Conservation (phyloP, 345 rosid genomes). For the Aurinia saxatilis region DNA sequence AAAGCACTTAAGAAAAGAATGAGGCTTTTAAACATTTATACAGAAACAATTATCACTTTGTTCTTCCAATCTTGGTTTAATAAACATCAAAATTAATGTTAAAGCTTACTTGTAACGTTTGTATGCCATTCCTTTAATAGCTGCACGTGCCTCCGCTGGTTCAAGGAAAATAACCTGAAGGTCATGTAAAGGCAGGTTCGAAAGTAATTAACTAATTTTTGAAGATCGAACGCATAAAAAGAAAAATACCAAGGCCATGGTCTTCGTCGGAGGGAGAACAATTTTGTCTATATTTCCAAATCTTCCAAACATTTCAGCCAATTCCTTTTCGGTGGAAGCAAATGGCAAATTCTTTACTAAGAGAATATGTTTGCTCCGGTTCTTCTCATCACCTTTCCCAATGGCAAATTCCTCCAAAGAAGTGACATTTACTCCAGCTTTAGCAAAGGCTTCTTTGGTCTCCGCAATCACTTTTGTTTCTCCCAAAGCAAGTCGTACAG, state of each 20-base stretch:
- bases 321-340: conserved; percentile 78
- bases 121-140: conserved; percentile 79
- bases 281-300: conserved; percentile 81
- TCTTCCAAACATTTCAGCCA: conserved; percentile 73
- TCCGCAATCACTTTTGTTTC: conserved; percentile 94
- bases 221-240: neutral
- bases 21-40: neutral
- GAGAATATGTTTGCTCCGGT: conserved; percentile 80
- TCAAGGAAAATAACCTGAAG: conserved; percentile 84
- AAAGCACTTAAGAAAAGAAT: neutral
- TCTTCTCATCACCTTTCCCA: conserved; percentile 47
- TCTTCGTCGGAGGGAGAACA: conserved; percentile 80
- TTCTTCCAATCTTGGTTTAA: neutral
- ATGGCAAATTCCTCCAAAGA: conserved; percentile 65
- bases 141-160: conserved; percentile 83
- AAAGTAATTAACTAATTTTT: neutral
- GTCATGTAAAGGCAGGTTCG: conserved; percentile 8
- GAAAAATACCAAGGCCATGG: conserved; percentile 75
- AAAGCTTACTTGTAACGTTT: conserved; percentile 78
- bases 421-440: conserved; percentile 72
- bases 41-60: neutral
- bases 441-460: conserved; percentile 73
- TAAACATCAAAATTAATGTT: neutral
- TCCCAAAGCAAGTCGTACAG: conserved; percentile 91
- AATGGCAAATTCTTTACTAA: conserved; percentile 87